Evolutionary conservation across 2,329 filamentous ascomycete species (phyloP).

Genomic region (Trichoderma brevicompactum): DNA sequence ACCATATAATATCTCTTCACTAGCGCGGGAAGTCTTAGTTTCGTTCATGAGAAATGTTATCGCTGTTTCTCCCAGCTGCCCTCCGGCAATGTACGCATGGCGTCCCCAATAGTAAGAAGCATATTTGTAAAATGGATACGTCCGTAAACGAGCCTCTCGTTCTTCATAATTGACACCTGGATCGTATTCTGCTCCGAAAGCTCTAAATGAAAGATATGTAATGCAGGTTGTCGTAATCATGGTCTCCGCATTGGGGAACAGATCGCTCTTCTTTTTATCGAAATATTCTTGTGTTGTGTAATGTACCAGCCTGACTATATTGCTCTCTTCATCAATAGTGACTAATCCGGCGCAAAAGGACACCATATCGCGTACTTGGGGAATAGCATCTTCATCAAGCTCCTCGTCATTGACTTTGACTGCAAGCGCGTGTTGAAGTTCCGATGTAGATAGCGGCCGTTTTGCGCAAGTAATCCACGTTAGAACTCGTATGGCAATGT

Average conservation of each 20-base stretch:
- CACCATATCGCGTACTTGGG: slow-evolving; percentile 41
- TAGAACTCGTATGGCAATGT: slow-evolving; percentile 33
- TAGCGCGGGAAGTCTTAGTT: fast-evolving
- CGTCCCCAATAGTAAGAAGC: not conserved
- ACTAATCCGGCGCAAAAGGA: slow-evolving; percentile 31
- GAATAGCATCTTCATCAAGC: slow-evolving; percentile 38
- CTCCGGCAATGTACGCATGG: not conserved
- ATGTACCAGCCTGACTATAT: slow-evolving; percentile 49
- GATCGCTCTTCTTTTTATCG: slow-evolving; percentile 29
- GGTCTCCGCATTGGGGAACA: not conserved
- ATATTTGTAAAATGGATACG: not conserved
- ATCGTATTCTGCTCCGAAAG: not conserved
- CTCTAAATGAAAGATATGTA: not conserved
- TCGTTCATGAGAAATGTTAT: not conserved
- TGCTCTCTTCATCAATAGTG: slow-evolving; percentile 47
- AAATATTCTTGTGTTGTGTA: slow-evolving; percentile 54
- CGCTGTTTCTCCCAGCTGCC: not conserved
- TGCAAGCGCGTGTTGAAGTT: slow-evolving; percentile 51
- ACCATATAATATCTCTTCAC: too few species aligned
- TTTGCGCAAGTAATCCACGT: slow-evolving; percentile 48
- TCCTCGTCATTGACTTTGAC: slow-evolving; percentile 35
- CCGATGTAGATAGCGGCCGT: slow-evolving; percentile 39
- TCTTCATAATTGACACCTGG: too few species aligned
- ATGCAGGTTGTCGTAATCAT: not conserved
- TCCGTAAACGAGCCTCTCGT: too few species aligned